phyloP scores from a whole-genome alignment of 2,329 filamentous ascomycete genomes.

The Clonostachys sp. region DNA sequence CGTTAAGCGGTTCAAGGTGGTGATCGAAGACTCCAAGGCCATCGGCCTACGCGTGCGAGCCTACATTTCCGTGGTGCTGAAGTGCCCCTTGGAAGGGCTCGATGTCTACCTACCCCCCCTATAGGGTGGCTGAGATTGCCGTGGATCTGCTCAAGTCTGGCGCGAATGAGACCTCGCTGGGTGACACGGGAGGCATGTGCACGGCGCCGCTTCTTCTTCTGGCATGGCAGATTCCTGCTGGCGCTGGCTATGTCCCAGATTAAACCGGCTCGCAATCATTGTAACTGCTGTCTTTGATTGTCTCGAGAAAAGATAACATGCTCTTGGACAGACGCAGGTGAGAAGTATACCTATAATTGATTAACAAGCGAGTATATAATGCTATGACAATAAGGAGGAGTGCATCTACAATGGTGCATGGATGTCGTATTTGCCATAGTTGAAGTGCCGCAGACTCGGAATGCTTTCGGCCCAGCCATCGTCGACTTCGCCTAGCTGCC shows the following conservation, averaged over 20 bases:
- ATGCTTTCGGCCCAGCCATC: constrained; percentile 23
- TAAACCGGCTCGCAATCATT: too few species aligned
- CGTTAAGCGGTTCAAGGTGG: constrained; percentile 62
- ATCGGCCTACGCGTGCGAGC: constrained; percentile 66
- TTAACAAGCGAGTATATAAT: too few species aligned
- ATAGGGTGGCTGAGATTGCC: constrained; percentile 61
- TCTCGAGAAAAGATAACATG: too few species aligned
- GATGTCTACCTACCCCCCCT: constrained; percentile 60
- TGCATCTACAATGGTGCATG: background rate
- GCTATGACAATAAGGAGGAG: too few species aligned
- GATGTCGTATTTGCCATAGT: constrained; percentile 18
- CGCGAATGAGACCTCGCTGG: constrained; percentile 84
- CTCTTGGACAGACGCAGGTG: too few species aligned
- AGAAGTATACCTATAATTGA: too few species aligned
- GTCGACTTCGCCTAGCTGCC: constrained; percentile 17
- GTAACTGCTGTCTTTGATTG: too few species aligned
- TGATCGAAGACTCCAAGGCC: constrained; percentile 65
- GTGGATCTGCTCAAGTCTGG: constrained; percentile 75
- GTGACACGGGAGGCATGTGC: constrained; percentile 88
- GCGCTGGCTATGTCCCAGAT: too few species aligned
- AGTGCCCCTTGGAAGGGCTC: constrained; percentile 70
- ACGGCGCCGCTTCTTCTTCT: constrained; percentile 52
- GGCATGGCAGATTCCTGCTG: too few species aligned
- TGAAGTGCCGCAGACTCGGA: constrained; percentile 18
- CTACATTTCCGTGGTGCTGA: constrained; percentile 76